These are phyloP conservation scores for Candida sojae DNA, from an alignment of 1,139 yeast genomes.

Conservation along the genomic window DNA sequence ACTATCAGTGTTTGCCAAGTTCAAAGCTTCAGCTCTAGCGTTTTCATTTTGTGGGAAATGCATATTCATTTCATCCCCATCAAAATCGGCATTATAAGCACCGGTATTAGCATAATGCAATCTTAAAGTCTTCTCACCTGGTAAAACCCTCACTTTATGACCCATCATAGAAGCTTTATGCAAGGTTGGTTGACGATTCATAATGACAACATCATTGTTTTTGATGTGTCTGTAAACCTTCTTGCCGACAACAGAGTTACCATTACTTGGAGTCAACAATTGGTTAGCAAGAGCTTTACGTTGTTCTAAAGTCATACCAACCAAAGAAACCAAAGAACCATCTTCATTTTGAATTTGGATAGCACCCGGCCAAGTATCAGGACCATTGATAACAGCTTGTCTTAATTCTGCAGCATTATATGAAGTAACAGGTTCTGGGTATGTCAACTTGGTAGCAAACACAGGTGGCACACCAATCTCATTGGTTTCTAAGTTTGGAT, in stretches of 20 bases:
- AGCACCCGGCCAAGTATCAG: constrained; percentile 99
- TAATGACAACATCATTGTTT: constrained; percentile 91
- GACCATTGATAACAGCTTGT: constrained; percentile 96
- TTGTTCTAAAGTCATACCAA: constrained; percentile 90
- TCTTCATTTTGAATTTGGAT: constrained; percentile 94
- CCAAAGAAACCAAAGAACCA: constrained; percentile 80
- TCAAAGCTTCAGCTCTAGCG: constrained; percentile 94
- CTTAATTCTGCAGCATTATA: constrained; percentile 89
- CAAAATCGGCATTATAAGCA: constrained; percentile 98
- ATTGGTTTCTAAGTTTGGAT: constrained; percentile 95
- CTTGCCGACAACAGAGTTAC: constrained; percentile 68
- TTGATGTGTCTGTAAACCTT: constrained; percentile 93
- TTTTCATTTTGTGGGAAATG: constrained; percentile 99
- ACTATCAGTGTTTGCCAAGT: constrained; percentile 94
- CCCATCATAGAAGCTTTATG: constrained; percentile 99
- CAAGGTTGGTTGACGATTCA: constrained; percentile 99
- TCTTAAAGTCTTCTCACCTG: constrained; percentile 95
- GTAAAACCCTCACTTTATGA: constrained; percentile 93
- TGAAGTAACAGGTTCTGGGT: constrained; percentile 98
- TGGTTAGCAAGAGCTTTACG: constrained; percentile 97
- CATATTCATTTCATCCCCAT: constrained; percentile 99
- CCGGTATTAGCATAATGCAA: constrained; percentile 99
- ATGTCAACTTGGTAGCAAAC: constrained; percentile 90
- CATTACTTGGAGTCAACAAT: constrained; percentile 78
- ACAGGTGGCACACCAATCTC: constrained; percentile 99